These are phyloP conservation scores for Suillus cothurnatus DNA, from an alignment of 768 basidiomycete species.

Conservation along the genomic window DNA sequence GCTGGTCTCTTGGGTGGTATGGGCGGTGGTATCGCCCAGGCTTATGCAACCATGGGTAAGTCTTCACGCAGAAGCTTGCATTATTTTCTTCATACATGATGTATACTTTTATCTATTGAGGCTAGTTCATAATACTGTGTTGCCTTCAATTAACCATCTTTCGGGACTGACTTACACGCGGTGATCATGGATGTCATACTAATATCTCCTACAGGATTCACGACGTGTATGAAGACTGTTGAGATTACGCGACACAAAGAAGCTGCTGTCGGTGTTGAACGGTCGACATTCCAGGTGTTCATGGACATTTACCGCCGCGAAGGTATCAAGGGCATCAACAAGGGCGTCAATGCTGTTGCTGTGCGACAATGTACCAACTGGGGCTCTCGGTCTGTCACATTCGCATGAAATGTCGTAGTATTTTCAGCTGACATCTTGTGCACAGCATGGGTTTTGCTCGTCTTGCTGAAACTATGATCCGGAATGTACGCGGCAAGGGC, in stretches of 20 bases:
- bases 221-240: conserved; percentile 99
- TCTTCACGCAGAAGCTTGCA: conserved; percentile 18
- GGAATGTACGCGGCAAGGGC: conserved; percentile 73
- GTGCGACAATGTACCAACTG: conserved; percentile 93
- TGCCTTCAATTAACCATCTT: conserved; percentile 18
- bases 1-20: conserved; percentile 95
- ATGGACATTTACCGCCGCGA: conserved; percentile 92
- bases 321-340: conserved; percentile 96
- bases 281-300: conserved; percentile 94
- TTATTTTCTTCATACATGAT: conserved; percentile 18
- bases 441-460: conserved; percentile 95
- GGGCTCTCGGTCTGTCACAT: conserved; percentile 73
- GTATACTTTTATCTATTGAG: conserved; percentile 15
- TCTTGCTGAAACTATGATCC: conserved; percentile 81
- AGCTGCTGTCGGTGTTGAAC: conserved; percentile 78
- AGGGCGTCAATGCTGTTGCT: conserved; percentile 96
- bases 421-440: conserved; percentile 13
- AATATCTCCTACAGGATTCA: conserved; percentile 67
- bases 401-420: neutral
- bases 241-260: conserved; percentile 97
- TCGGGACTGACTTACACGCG: conserved; percentile 11
- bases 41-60: conserved; percentile 99
- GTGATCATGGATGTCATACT: conserved; percentile 11
- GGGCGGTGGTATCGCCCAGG: conserved; percentile 96
- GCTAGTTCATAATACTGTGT: conserved; percentile 22